These are phyloP conservation scores for Fusarium musae DNA, from an alignment of 2,329 filamentous ascomycete genomes.

Conservation along the genomic window DNA sequence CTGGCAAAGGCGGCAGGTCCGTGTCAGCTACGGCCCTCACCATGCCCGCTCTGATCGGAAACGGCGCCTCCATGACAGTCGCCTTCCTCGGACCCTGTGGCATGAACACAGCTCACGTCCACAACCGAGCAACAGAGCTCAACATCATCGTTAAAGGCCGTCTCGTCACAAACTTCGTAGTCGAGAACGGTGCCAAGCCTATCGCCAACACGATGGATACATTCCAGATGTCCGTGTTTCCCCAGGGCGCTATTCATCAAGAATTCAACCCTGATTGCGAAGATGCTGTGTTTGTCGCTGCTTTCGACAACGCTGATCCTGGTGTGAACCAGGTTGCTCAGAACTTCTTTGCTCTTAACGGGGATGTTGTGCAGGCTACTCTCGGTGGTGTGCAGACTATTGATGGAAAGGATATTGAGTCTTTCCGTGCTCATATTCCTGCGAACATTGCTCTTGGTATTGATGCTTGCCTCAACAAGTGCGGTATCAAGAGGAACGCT, in stretches of 20 bases:
- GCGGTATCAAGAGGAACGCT: conserved; percentile 5
- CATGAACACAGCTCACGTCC: conserved; percentile 21
- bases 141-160: conserved; percentile 23
- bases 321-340: conserved; percentile 59
- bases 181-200: conserved; percentile 34
- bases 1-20: conserved; percentile 2
- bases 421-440: conserved; percentile 1
- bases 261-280: conserved; percentile 64
- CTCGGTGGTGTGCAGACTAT: neutral
- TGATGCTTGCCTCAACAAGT: conserved; percentile 25
- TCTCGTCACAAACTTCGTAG: conserved; percentile 8
- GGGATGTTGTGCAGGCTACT: neutral
- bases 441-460: conserved; percentile 18
- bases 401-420: conserved; percentile 18
- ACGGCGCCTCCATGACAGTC: conserved; percentile 16
- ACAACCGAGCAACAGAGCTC: conserved; percentile 10
- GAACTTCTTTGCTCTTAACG: conserved; percentile 9
- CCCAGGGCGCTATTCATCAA: conserved; percentile 60
- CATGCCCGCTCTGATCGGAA: conserved; percentile 23
- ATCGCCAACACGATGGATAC: conserved; percentile 52
- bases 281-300: conserved; percentile 60
- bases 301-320: conserved; percentile 58
- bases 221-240: conserved; percentile 61
- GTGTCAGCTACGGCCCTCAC: conserved; percentile 11
- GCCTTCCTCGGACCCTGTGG: conserved; percentile 11